phyloP scores from a whole-genome alignment of 805 yeast species.

The Wickerhamiella alocasiicola region DNA sequence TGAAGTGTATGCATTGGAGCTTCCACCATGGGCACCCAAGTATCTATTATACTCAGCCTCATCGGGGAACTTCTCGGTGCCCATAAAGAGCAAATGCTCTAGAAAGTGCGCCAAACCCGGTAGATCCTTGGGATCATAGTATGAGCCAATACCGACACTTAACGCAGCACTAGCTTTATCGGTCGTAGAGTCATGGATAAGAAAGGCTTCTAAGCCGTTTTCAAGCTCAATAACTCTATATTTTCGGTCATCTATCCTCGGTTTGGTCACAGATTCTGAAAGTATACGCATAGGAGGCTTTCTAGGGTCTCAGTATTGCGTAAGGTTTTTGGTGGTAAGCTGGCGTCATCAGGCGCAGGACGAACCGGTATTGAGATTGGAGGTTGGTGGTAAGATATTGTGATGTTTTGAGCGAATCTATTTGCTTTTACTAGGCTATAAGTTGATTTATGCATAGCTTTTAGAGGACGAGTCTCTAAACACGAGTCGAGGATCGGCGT shows the following conservation, averaged over 20 bases:
- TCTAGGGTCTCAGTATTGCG: too few species aligned
- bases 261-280: slow-evolving; percentile 17
- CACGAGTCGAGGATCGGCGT: too few species aligned
- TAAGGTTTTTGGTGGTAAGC: too few species aligned
- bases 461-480: too few species aligned
- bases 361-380: too few species aligned
- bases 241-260: slow-evolving; percentile 51
- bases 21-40: slow-evolving; percentile 74
- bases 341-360: too few species aligned
- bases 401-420: too few species aligned
- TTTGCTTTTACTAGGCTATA: too few species aligned
- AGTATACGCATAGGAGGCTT: too few species aligned
- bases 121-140: slow-evolving; percentile 54
- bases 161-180: slow-evolving; percentile 57
- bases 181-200: slow-evolving; percentile 65
- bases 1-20: slow-evolving; percentile 85
- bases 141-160: slow-evolving; percentile 70
- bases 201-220: slow-evolving; percentile 55
- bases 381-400: too few species aligned
- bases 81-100: slow-evolving; percentile 76
- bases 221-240: slow-evolving; percentile 56
- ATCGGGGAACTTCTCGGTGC: slow-evolving; percentile 60
- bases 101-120: slow-evolving; percentile 85
- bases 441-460: too few species aligned
- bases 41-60: slow-evolving; percentile 66